Evolutionary conservation across 148 eudicot species (phyloP).

Genomic region (Fagopyrum tataricum): DNA sequence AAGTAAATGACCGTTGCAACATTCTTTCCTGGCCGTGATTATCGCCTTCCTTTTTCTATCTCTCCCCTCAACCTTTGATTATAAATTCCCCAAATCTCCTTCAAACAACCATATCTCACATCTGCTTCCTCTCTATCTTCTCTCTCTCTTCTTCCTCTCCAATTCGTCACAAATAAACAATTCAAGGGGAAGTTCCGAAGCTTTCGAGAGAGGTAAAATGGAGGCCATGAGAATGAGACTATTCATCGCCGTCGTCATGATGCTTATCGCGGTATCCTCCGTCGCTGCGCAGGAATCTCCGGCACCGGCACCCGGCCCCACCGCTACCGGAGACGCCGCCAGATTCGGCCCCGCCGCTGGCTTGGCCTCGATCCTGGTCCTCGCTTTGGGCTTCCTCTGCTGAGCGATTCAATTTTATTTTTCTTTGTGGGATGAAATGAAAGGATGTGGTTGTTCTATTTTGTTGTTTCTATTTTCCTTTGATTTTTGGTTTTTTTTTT

Average conservation of each 20-base stretch:
- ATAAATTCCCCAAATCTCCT: background rate
- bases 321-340: background rate
- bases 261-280: conserved; percentile 25
- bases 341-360: conserved; percentile 9
- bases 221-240: conserved; percentile 33
- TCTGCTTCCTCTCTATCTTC: background rate
- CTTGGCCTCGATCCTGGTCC: conserved; percentile 5
- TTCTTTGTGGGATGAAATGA: conserved; percentile 7
- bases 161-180: background rate
- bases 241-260: conserved; percentile 20
- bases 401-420: conserved; percentile 2
- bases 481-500: background rate
- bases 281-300: conserved; percentile 30
- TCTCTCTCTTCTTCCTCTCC: background rate
- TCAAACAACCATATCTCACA: background rate
- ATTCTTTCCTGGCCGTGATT: background rate
- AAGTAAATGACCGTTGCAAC: conserved; percentile 2
- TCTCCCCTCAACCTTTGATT: background rate
- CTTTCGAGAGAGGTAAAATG: conserved; percentile 14
- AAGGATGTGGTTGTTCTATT: background rate
- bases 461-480: background rate
- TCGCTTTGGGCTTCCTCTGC: conserved; percentile 8
- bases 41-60: background rate
- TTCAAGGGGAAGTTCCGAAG: background rate
- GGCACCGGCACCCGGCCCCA: conserved; percentile 5